Conservation (phyloP, 345 rosid genomes). For the Pistacia vera region DNA sequence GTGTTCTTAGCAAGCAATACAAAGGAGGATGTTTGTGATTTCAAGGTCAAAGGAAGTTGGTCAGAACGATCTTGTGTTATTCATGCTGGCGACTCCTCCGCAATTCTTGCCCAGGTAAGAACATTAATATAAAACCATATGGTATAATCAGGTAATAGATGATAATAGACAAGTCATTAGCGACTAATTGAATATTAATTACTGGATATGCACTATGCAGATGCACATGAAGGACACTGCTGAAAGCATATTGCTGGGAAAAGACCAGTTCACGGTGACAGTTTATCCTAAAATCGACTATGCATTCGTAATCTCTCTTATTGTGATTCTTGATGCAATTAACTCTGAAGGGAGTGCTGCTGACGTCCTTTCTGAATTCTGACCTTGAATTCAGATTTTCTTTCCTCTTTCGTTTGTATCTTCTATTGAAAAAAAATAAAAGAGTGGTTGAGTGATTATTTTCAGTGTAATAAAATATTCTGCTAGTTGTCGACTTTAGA, state of each 20-base stretch:
- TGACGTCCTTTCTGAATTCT: no score
- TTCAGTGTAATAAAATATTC: no score
- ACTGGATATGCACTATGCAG: slow-evolving; percentile 2
- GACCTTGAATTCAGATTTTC: no score
- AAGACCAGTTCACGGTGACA: slow-evolving; percentile 22
- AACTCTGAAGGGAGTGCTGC: neutral
- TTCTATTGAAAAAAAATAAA: no score
- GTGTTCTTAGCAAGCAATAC: slow-evolving; percentile 26
- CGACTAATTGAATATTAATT: no score
- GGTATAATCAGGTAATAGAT: no score
- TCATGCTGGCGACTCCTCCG: slow-evolving; percentile 19
- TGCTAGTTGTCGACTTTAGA: no score
- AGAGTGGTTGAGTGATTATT: no score
- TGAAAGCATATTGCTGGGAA: slow-evolving; percentile 15
- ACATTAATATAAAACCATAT: no score
- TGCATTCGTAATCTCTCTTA: slow-evolving; percentile 14
- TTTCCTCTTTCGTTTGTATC: no score
- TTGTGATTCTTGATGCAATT: slow-evolving; percentile 23
- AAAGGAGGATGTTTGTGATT: slow-evolving; percentile 16
- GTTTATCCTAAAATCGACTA: slow-evolving; percentile 22
- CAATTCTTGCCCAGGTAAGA: slow-evolving; percentile 24
- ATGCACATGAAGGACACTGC: slow-evolving; percentile 15
- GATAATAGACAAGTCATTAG: no score
- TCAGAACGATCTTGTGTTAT: slow-evolving; percentile 22
- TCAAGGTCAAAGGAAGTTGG: slow-evolving; percentile 28